Conservation (phyloP, 345 rosid genomes). For the Psidium friedrichsthalianum region DNA sequence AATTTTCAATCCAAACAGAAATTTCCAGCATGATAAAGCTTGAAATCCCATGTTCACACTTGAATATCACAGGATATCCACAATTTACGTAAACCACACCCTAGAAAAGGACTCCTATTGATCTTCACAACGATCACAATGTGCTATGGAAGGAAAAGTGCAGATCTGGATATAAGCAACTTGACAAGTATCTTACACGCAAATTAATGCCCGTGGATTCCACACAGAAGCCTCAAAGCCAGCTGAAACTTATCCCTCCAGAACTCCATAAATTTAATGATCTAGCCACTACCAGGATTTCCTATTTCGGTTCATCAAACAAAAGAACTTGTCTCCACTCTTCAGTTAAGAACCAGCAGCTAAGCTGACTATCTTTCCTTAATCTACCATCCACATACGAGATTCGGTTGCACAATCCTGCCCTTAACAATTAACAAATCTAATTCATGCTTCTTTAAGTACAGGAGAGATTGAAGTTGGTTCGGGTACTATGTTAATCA, state of each 20-base stretch:
- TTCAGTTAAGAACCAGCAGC: neutral
- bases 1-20: neutral
- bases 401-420: neutral
- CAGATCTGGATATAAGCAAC: neutral
- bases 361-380: neutral
- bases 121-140: neutral
- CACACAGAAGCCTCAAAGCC: neutral
- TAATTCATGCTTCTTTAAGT: neutral
- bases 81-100: rapidly evolving
- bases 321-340: neutral
- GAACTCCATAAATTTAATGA: neutral
- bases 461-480: neutral
- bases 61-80: neutral
- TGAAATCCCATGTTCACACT: neutral
- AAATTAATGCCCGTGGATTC: neutral
- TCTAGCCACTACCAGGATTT: neutral
- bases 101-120: neutral
- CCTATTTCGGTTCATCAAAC: neutral
- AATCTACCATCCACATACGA: neutral
- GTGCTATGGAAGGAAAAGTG: neutral
- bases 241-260: neutral
- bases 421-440: neutral
- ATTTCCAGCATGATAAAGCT: neutral
- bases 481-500: neutral
- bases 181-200: neutral